A percentile compares a stretch with the other conserved stretches of the same genome.
These are phyloP conservation scores for Myriosclerotinia duriaeana DNA, from an alignment of 2,329 filamentous ascomycete species.

Conservation along the genomic window DNA sequence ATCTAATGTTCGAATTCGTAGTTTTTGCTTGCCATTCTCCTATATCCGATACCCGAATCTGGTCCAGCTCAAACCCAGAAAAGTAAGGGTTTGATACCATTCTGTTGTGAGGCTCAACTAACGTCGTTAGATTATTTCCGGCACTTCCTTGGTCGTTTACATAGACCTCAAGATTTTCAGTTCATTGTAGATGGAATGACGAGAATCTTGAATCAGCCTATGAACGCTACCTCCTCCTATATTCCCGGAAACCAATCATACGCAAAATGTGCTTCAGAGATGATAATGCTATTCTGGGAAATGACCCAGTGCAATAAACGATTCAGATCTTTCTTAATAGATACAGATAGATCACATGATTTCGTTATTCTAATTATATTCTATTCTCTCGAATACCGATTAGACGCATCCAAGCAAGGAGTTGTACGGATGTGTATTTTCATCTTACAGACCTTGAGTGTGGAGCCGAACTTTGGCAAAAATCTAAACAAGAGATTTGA, in stretches of 20 bases:
- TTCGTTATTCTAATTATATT: slow-evolving; percentile 89
- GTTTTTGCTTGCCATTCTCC: slow-evolving; percentile 76
- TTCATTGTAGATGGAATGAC: slow-evolving; percentile 96
- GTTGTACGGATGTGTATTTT: slow-evolving; percentile 98
- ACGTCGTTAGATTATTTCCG: slow-evolving; percentile 69
- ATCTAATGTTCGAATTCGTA: slow-evolving; percentile 44
- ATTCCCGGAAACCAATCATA: slow-evolving; percentile 78
- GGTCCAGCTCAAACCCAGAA: slow-evolving; percentile 65
- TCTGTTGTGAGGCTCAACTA: slow-evolving; percentile 14
- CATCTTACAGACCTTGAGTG: slow-evolving; percentile 88
- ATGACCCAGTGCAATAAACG: slow-evolving; percentile 95
- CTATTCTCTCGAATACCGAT: slow-evolving; percentile 87
- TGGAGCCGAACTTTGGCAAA: slow-evolving; percentile 85
- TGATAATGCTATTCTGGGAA: slow-evolving; percentile 98
- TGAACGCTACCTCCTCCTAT: slow-evolving; percentile 85
- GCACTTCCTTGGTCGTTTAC: slow-evolving; percentile 76
- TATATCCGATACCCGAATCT: slow-evolving; percentile 85
- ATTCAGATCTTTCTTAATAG: slow-evolving; percentile 94
- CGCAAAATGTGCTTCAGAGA: slow-evolving; percentile 87
- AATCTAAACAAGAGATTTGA: slow-evolving; percentile 88
- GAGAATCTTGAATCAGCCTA: slow-evolving; percentile 84
- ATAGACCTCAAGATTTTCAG: slow-evolving; percentile 94
- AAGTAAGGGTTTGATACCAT: slow-evolving; percentile 45
- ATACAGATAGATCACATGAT: slow-evolving; percentile 89
- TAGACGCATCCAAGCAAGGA: slow-evolving; percentile 83